These are phyloP conservation scores for Collybiopsis luxurians DNA, from an alignment of 768 basidiomycete species.

Conservation along the genomic window DNA sequence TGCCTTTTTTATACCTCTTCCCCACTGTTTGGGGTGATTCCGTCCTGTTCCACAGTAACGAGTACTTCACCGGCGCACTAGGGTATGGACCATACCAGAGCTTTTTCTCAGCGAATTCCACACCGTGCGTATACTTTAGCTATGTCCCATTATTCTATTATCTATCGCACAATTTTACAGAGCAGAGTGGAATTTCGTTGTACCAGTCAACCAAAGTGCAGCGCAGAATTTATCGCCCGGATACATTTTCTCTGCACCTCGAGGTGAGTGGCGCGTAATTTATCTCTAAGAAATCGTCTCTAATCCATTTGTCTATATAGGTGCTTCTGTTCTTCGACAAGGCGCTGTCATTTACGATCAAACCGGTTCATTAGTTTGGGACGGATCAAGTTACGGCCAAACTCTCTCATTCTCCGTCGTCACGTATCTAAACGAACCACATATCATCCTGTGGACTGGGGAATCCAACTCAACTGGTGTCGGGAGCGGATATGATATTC, in stretches of 20 bases:
- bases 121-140: neutral
- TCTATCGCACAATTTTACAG: neutral
- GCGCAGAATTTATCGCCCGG: neutral
- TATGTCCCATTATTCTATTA: neutral
- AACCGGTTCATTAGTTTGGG: neutral
- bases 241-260: constrained; percentile 3
- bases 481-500: neutral
- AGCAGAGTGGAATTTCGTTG: constrained; percentile 3
- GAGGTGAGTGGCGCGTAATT: neutral
- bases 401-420: neutral
- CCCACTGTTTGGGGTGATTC: neutral
- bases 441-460: neutral
- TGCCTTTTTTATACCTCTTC: neutral
- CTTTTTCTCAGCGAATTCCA: constrained; percentile 2
- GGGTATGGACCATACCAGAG: constrained; percentile 6
- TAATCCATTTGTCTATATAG: neutral
- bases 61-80: neutral
- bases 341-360: constrained; percentile 2
- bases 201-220: neutral
- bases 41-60: neutral
- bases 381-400: constrained; percentile 2
- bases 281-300: neutral
- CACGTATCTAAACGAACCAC: constrained; percentile 4
- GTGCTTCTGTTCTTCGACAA: neutral
- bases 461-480: neutral